These are phyloP conservation scores for Aspergillus coremiiformis DNA, from an alignment of 495 filamentous ascomycete genomes.

Conservation along the genomic window DNA sequence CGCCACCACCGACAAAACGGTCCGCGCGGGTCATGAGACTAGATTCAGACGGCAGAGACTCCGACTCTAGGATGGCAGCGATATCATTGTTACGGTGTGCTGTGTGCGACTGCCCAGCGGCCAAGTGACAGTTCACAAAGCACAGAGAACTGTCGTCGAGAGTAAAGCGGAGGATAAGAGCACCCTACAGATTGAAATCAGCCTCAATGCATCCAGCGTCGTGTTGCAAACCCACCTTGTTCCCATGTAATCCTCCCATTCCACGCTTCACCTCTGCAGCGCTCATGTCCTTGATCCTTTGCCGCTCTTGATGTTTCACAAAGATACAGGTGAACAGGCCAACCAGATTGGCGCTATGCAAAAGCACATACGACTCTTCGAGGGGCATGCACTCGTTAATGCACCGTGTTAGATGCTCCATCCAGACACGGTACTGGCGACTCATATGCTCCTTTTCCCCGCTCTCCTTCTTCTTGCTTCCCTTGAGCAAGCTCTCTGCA, in stretches of 20 bases:
- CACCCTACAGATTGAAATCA: conserved; percentile 47
- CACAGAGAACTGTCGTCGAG: conserved; percentile 89
- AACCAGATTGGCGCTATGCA: conserved; percentile 84
- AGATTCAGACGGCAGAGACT: conserved; percentile 59
- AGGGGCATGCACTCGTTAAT: conserved; percentile 79
- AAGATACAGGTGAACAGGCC: conserved; percentile 96
- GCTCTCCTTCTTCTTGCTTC: conserved; percentile 80
- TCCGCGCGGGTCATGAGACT: conserved; percentile 55
- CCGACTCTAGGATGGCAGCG: conserved; percentile 76
- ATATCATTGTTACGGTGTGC: conserved; percentile 89
- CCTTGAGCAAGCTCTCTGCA: conserved; percentile 55
- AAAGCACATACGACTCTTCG: conserved; percentile 69
- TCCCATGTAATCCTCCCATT: conserved; percentile 87
- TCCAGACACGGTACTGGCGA: conserved; percentile 94
- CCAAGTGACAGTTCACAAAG: conserved; percentile 96
- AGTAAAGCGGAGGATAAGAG: conserved; percentile 82
- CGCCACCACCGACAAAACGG: conserved; percentile 80
- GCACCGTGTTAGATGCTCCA: conserved; percentile 72
- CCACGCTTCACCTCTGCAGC: conserved; percentile 86
- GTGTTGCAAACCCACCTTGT: conserved; percentile 55
- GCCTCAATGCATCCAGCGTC: not conserved
- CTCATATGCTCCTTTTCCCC: conserved; percentile 90
- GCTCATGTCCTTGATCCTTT: conserved; percentile 65
- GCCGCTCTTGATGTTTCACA: conserved; percentile 69
- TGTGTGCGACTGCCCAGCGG: conserved; percentile 85